phyloP scores from a whole-genome alignment of 805 yeast genomes.

The Tetrapisispora fleetii region DNA sequence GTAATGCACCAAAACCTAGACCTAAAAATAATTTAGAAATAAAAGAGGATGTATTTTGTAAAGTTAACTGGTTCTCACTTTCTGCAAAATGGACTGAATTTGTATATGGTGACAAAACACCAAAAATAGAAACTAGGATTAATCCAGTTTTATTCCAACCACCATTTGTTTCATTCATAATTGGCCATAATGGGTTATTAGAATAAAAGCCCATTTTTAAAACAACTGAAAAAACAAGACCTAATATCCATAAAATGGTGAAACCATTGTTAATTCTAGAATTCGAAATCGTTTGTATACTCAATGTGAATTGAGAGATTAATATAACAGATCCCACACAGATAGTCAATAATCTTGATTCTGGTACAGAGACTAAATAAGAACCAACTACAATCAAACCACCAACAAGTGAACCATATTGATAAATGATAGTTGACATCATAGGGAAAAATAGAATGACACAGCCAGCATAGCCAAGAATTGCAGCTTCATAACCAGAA shows the following conservation, averaged over 20 bases:
- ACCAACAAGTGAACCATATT: constrained; percentile 33
- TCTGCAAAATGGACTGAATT: constrained; percentile 18
- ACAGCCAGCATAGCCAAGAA: constrained; percentile 51
- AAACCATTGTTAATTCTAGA: constrained; percentile 13
- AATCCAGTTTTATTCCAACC: constrained; percentile 70
- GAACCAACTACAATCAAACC: constrained; percentile 68
- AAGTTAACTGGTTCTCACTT: constrained; percentile 9
- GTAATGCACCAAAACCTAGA: constrained; percentile 64
- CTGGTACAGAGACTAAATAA: constrained; percentile 59
- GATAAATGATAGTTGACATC: constrained; percentile 17
- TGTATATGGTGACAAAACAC: constrained; percentile 48
- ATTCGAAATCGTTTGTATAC: constrained; percentile 35
- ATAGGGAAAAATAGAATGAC: constrained; percentile 40
- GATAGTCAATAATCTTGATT: constrained; percentile 51
- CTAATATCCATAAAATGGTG: constrained; percentile 34
- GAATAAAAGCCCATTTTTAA: constrained; percentile 69
- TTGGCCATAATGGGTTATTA: constrained; percentile 95
- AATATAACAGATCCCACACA: constrained; percentile 61
- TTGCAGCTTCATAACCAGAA: constrained; percentile 80
- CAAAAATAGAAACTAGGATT: constrained; percentile 36
- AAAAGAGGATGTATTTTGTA: not conserved
- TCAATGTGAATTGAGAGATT: constrained; percentile 47
- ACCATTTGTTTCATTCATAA: constrained; percentile 75
- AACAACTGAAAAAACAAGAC: constrained; percentile 63
- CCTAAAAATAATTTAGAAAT: constrained; percentile 26